Evolutionary conservation across 495 filamentous ascomycete genomes (phyloP), one percentile per base, ranked within the genome.

Genomic region (Penicillium daleae): DNA sequence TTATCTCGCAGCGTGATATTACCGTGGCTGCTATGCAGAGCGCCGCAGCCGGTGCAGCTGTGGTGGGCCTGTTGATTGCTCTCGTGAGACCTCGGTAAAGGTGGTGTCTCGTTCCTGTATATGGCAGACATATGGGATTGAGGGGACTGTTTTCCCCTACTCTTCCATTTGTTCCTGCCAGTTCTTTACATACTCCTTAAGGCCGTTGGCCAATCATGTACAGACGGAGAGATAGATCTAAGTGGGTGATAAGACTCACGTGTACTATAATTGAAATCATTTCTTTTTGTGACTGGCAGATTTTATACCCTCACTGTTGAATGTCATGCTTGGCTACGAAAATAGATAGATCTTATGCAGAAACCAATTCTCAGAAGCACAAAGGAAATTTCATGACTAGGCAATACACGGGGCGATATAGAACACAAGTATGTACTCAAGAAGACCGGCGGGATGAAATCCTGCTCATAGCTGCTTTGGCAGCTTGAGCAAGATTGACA

Each of bases 11-110:
- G 74, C 82, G 87, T 49, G 93, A 97, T 68, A 69, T 90, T 7
- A 94, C 92, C 3, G 75, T 87, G 29, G 76, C 89, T 59, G 87
- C 86, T 13, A 71, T 94, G 29, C 86, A 93, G 71, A 85, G 90
- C 64, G 87, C 86, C 40, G 89, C 85, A n/a, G 83, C 86, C 13
- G 92, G 93, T 22, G 89, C 89, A 7, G 80, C 85, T 2, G 66
- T 91, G 2, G 83, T 85, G 58, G 83, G 82, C 33, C 68, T 87
- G 35, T 51, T 92, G n/a, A 74, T 88, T 53, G 71, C 87, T 19
- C 48, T 93, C 21, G 61, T 90, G 53, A 82, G 84, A 62, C 76
- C 78, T 48, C 69, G 70, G 59, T 86, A 71, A 78, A 64, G 24
- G 32, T n/a, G 35, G 12, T 22, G 27, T 6, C n/a, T 40, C 15